A percentile compares a stretch with the other conserved stretches of the same genome.
phyloP scores from a whole-genome alignment of 2,329 filamentous ascomycete species.

The Alternaria ethzedia region DNA sequence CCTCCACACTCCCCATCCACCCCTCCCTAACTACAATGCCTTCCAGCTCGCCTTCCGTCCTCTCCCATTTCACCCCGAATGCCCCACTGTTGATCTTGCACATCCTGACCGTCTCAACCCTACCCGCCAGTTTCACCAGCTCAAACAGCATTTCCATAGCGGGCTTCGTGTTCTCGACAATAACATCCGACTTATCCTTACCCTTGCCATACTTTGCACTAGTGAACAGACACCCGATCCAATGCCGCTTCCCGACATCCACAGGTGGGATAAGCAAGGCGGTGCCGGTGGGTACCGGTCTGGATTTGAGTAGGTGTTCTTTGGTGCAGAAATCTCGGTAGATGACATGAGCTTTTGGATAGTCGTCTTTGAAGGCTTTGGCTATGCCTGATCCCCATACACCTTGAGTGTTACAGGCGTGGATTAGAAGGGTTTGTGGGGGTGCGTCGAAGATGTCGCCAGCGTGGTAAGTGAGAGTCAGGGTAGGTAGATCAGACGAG shows the following conservation, averaged over 20 bases:
- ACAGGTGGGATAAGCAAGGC: slow-evolving; percentile 62
- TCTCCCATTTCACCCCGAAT: slow-evolving; percentile 63
- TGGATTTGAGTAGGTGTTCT: slow-evolving; percentile 24
- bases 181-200: slow-evolving; percentile 51
- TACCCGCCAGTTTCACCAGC: slow-evolving; percentile 43
- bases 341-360: slow-evolving; percentile 57
- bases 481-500: background rate
- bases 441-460: slow-evolving; percentile 63
- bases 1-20: slow-evolving; percentile 29
- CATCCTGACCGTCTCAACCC: slow-evolving; percentile 49
- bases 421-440: slow-evolving; percentile 58
- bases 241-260: slow-evolving; percentile 52
- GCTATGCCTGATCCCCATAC: slow-evolving; percentile 67
- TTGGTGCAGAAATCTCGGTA: slow-evolving; percentile 57
- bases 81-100: slow-evolving; percentile 65
- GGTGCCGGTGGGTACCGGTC: slow-evolving; percentile 51
- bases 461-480: slow-evolving; percentile 28
- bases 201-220: slow-evolving; percentile 56
- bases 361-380: slow-evolving; percentile 55
- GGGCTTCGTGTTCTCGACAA: slow-evolving; percentile 57
- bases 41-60: slow-evolving; percentile 53
- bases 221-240: slow-evolving; percentile 67
- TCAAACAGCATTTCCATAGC: slow-evolving; percentile 58
- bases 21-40: slow-evolving; percentile 29
- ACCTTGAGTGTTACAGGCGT: slow-evolving; percentile 66